Base-by-base conservation (phyloP, 805 yeast genomes). In the Wickerhamiella sorbophila region DNA sequence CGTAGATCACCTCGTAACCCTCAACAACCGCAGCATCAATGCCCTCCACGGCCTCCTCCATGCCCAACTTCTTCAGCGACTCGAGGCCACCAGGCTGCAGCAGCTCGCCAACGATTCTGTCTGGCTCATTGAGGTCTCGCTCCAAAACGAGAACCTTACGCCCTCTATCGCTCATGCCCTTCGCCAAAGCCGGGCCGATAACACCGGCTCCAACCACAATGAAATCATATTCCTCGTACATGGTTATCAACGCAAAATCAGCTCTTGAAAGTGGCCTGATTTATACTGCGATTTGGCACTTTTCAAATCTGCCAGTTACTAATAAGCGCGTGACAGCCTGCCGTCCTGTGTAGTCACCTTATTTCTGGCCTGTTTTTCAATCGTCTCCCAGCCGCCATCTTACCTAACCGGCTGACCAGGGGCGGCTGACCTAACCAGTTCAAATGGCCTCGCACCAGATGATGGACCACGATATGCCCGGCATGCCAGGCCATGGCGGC, bases 191-290 rank as follows among this genome's bases (percentile, higher is more conserved):
- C 2, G 98, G 95, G 1, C 99, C 98, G 19, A 85, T 79, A 17
- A 88, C 94, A 43, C 98, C 98, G n/a, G 97, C 96, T n/a, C 98
- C 98, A 32, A 91, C 76, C 20, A 91, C 80, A 33, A 88, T 77
- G 39, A 79, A 88, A 56, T 91, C 98, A 61, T 74, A 85, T 31
- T 58, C 55, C 19, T 32, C 22, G 22, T 31, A 31, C 21, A 34
- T 18, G 22, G 21, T 21, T 19, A 14, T 8, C 29, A 24, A 24
- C 12, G 29, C 6, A 24, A 8, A 8, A 24, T 12, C 6, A 24
- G 29, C 12, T 24, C 6, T 24, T 6, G 29, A 8, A 12, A 12
- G 12, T 24, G 29, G 29, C 29, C 29, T 24, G 29, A 24, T 24
- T 24, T 24, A 24, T 24, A 12, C 6, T 24, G 6, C 29, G 10